phyloP scores from a whole-genome alignment of 768 basidiomycete genomes.

The Hericium erinaceus region DNA sequence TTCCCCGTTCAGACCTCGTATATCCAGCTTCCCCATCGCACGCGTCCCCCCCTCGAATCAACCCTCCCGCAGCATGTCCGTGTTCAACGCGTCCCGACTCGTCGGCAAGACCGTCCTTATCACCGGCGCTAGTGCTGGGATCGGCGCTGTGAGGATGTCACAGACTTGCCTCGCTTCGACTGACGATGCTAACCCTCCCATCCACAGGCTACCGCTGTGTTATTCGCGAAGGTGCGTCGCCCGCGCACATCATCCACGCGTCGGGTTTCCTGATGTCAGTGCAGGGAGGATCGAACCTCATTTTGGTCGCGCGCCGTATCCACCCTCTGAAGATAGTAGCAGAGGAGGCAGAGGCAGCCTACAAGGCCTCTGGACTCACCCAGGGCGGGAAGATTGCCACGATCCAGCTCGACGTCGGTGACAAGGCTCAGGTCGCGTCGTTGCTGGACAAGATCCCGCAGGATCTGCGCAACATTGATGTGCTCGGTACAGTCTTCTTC shows the following conservation, averaged over 20 bases:
- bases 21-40: neutral
- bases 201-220: slow-evolving; percentile 69
- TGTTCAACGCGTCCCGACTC: slow-evolving; percentile 77
- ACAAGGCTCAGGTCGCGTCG: slow-evolving; percentile 58
- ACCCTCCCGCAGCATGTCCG: slow-evolving; percentile 41
- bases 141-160: slow-evolving; percentile 61
- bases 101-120: slow-evolving; percentile 79
- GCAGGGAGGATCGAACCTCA: slow-evolving; percentile 80
- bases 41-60: neutral
- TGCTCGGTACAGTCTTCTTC: slow-evolving; percentile 50
- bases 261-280: too few relatives aligned
- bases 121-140: slow-evolving; percentile 85
- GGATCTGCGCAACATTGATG: slow-evolving; percentile 65
- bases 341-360: slow-evolving; percentile 56
- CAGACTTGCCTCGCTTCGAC: neutral
- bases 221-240: slow-evolving; percentile 74
- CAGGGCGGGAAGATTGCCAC: slow-evolving; percentile 72
- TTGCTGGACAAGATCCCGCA: slow-evolving; percentile 66
- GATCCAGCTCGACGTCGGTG: slow-evolving; percentile 72
- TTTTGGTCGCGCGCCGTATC: slow-evolving; percentile 70
- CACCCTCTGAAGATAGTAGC: slow-evolving; percentile 68
- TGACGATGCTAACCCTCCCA: neutral
- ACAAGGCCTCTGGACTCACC: slow-evolving; percentile 60
- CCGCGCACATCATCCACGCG: neutral
- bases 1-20: neutral